Base-by-base conservation (phyloP, 108 stramenopile species). In the Cyclotella sp. region DNA sequence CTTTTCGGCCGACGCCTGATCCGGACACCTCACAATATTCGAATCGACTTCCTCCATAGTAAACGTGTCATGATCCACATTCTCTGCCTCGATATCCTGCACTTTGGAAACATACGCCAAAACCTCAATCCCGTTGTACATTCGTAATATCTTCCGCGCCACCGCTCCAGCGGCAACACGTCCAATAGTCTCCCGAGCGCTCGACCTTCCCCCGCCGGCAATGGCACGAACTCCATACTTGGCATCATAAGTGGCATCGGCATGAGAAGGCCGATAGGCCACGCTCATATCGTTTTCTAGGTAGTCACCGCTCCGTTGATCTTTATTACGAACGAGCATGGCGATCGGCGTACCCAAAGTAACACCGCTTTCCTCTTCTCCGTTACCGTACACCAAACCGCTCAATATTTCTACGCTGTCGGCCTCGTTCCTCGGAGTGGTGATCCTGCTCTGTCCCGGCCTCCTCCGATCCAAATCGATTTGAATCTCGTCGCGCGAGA, bases 151-250 rank as follows among this genome's bases (percentile, higher is more conserved):
- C 86, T 97, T 98, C 57, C 97, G 85, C 28, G 98, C 98, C 75
- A 98, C 86, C 10, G 99, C 99, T 51, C 97, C 99, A 29, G 97
- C 99, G 0, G 99, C 99, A 0, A 99, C 99, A 28, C 99, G 96
- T 59, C 98, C 99, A 79, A 99, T 99, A 15, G 98, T 99, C 81
- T 98, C 99, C 22, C 99, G 90, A 0, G 99, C 99, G 34, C 90
- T 91, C 55, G 87, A 89, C 6, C 99, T 89, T 53, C 99, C 99
- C 46, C 98, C 98, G 47, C 99, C 99, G 15, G 96, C 95, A 63
- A 98, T 93, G 54, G 98, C 97, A 41, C 98, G 90, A 40, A 99
- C 96, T 49, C 99, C 99, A 75, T 98, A 98, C 81, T 98, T 98
- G 76, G 96, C 96, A 86, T 98, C 97, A 78, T 98, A 99, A 30